phyloP scores from a whole-genome alignment of 192 early-diverging fungal species.

The Mortierella claussenii region DNA sequence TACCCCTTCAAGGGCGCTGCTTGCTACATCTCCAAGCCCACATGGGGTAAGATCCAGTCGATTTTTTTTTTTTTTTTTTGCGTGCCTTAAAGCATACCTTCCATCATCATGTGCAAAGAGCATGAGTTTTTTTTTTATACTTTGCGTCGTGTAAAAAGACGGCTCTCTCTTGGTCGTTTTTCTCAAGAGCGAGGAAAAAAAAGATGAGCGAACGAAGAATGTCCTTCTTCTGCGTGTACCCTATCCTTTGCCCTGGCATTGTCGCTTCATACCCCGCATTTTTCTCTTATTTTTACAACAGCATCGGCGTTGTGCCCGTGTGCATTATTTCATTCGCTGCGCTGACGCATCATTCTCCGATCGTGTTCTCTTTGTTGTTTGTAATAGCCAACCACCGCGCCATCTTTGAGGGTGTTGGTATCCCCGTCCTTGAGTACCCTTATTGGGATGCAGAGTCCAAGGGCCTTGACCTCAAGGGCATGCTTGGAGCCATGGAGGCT shows the following conservation, averaged over 20 bases:
- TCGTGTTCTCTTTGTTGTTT: neutral
- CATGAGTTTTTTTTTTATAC: slow-evolving; percentile 6
- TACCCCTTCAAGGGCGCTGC: slow-evolving; percentile 66
- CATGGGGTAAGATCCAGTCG: slow-evolving; percentile 79
- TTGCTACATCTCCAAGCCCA: slow-evolving; percentile 93
- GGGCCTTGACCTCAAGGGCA: slow-evolving; percentile 82
- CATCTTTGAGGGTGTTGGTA: slow-evolving; percentile 89
- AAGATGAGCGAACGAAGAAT: neutral
- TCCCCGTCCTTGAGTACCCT: slow-evolving; percentile 85
- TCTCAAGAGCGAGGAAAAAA: neutral
- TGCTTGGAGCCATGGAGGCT: slow-evolving; percentile 71
- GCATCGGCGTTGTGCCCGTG: too few relatives aligned
- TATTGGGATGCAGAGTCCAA: slow-evolving; percentile 89
- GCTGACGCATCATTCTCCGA: neutral
- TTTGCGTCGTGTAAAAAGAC: slow-evolving; percentile 3
- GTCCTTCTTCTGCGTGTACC: too few relatives aligned
- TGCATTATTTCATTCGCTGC: too few relatives aligned
- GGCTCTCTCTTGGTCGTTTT: slow-evolving; percentile 7
- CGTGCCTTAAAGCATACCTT: neutral
- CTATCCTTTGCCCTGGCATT: too few relatives aligned
- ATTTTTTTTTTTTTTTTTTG: slow-evolving; percentile 1
- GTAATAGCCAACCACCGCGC: slow-evolving; percentile 83
- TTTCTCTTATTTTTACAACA: slow-evolving; percentile 2
- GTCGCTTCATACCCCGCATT: slow-evolving; percentile 2
- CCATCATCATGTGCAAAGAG: slow-evolving; percentile 16